Percentiles rank a stretch among this genome's conserved stretches.
These are phyloP conservation scores for Penicillium psychrosexuale DNA, from an alignment of 2,329 filamentous ascomycete species.

Conservation along the genomic window DNA sequence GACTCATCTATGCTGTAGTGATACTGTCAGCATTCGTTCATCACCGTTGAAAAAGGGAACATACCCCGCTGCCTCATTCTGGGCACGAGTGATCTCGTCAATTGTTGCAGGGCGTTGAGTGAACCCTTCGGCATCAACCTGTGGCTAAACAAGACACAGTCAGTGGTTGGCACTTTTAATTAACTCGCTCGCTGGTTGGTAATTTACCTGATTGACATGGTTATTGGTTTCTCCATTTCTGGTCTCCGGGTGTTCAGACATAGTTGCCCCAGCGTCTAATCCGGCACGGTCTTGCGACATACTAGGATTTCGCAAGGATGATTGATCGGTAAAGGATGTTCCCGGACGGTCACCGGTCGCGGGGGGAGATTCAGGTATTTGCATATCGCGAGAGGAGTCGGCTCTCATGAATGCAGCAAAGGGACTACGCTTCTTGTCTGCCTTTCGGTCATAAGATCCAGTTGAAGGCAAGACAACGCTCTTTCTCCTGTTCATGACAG, in stretches of 20 bases:
- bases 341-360: slow-evolving; percentile 31
- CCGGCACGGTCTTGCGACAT: slow-evolving; percentile 27
- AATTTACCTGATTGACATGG: slow-evolving; percentile 23
- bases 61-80: slow-evolving; percentile 45
- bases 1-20: slow-evolving; percentile 40
- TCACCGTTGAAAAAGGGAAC: background rate
- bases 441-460: slow-evolving; percentile 23
- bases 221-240: slow-evolving; percentile 31
- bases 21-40: slow-evolving; percentile 16
- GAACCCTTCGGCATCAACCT: slow-evolving; percentile 42
- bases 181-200: background rate
- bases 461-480: slow-evolving; percentile 40
- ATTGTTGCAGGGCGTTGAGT: slow-evolving; percentile 40
- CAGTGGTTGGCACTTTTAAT: slow-evolving; percentile 2
- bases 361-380: slow-evolving; percentile 36
- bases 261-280: slow-evolving; percentile 18
- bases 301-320: slow-evolving; percentile 25
- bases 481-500: slow-evolving; percentile 48
- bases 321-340: slow-evolving; percentile 30
- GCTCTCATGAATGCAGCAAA: slow-evolving; percentile 44
- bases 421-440: slow-evolving; percentile 45
- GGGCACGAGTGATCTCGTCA: slow-evolving; percentile 45
- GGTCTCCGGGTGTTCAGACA: slow-evolving; percentile 20
- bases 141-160: slow-evolving; percentile 19
- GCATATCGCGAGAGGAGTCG: slow-evolving; percentile 39